These are phyloP conservation scores for Coniochaeta prunicola DNA, from an alignment of 2,329 filamentous ascomycete genomes.

Conservation along the genomic window DNA sequence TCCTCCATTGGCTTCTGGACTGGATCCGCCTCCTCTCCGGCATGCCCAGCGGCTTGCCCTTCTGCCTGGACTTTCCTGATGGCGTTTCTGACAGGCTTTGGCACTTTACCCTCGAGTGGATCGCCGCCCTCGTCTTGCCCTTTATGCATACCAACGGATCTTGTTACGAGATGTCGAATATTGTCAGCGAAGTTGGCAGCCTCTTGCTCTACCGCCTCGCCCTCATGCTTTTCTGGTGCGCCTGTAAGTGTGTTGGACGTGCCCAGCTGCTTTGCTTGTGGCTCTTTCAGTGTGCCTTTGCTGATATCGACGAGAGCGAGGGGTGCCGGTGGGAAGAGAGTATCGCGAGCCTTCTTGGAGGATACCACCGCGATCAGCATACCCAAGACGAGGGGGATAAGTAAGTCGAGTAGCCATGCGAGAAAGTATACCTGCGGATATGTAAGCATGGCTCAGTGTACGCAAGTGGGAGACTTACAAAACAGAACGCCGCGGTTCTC, in stretches of 20 bases:
- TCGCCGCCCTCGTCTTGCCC: not conserved
- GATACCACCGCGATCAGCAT: not conserved
- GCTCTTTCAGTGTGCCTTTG: not conserved
- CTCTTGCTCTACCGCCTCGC: not conserved
- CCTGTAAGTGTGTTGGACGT: conserved; percentile 1
- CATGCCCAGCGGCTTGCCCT: not conserved
- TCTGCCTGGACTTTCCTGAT: conserved; percentile 1
- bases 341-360: not conserved
- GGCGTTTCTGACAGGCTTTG: not conserved
- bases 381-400: not conserved
- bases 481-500: not conserved
- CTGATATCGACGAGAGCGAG: conserved; percentile 2
- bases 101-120: conserved; percentile 2
- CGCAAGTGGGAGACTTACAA: not conserved
- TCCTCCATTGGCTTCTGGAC: conserved; percentile 2
- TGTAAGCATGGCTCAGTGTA: not conserved
- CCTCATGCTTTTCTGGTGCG: not conserved
- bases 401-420: not conserved
- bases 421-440: not conserved
- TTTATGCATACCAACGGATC: not conserved
- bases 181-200: conserved; percentile 3
- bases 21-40: not conserved
- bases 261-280: conserved; percentile 1
- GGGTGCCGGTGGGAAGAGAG: not conserved
- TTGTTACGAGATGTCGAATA: not conserved